Conservation (phyloP, 805 yeast species). For the Yamadazyma kitorensis region DNA sequence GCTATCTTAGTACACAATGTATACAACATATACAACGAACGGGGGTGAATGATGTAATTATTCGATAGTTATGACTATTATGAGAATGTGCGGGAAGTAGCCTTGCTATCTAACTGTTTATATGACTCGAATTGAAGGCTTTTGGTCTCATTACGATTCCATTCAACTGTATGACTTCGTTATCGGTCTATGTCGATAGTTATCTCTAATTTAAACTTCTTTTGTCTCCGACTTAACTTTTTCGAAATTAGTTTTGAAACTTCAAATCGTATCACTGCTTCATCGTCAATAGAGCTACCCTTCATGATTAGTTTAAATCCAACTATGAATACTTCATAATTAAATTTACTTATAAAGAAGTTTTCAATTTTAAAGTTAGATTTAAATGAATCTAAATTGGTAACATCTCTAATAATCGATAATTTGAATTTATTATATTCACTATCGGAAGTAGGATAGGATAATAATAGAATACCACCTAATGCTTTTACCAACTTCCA, state of each 20-base stretch:
- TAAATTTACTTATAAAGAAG: slow-evolving; percentile 59
- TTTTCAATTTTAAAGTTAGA: slow-evolving; percentile 45
- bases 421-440: slow-evolving; percentile 35
- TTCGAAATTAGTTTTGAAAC: slow-evolving; percentile 40
- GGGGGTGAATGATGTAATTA: too few relatives aligned
- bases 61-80: too few relatives aligned
- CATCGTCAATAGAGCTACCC: slow-evolving; percentile 75
- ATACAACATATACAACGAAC: too few relatives aligned
- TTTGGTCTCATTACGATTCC: too few relatives aligned
- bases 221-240: slow-evolving; percentile 21
- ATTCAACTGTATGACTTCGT: too few relatives aligned
- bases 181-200: slow-evolving; percentile 32
- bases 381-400: slow-evolving; percentile 50
- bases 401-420: slow-evolving; percentile 45
- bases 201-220: slow-evolving; percentile 30
- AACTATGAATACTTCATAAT: slow-evolving; percentile 56
- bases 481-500: slow-evolving; percentile 51
- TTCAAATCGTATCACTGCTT: slow-evolving; percentile 52
- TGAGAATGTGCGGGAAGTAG: too few relatives aligned
- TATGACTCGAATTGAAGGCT: too few relatives aligned
- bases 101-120: too few relatives aligned
- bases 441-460: slow-evolving; percentile 47
- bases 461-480: slow-evolving; percentile 51
- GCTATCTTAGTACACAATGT: too few relatives aligned
- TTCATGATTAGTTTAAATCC: slow-evolving; percentile 54